Evolutionary conservation across 257 asterid genomes (phyloP).

Genomic region (Leptodermis oblonga): DNA sequence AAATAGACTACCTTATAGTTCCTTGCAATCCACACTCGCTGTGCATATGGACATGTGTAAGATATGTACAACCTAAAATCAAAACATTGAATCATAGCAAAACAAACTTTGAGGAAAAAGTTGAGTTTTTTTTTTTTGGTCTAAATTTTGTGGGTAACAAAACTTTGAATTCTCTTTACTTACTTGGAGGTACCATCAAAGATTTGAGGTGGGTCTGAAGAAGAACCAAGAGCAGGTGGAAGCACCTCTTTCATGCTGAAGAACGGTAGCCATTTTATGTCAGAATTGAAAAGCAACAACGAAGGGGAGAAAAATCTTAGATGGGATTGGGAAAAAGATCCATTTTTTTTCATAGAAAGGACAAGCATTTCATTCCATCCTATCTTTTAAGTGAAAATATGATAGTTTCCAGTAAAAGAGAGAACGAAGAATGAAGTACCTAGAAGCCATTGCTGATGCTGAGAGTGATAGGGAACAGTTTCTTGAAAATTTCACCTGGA

Average conservation of each 20-base stretch:
- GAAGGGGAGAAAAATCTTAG: not conserved
- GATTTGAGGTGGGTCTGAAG: slow-evolving; percentile 76
- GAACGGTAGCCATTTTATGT: not conserved
- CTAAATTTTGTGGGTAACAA: not conserved
- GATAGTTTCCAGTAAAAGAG: not conserved
- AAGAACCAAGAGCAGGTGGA: slow-evolving; percentile 75
- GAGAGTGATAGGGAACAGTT: slow-evolving; percentile 19
- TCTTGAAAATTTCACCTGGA: slow-evolving; percentile 10
- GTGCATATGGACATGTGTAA: slow-evolving; percentile 80
- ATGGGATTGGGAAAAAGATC: not conserved
- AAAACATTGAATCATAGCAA: slow-evolving; percentile 19
- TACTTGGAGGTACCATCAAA: slow-evolving; percentile 84
- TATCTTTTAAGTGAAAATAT: not conserved
- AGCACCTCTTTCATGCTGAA: slow-evolving; percentile 45
- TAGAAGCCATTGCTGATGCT: slow-evolving; percentile 34
- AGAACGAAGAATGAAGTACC: slow-evolving; percentile 28
- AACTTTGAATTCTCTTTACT: slow-evolving; percentile 15
- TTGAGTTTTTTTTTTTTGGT: not conserved
- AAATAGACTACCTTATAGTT: slow-evolving; percentile 65
- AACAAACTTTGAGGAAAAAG: not conserved
- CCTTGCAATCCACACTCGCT: slow-evolving; percentile 78
- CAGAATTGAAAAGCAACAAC: slow-evolving; percentile 5
- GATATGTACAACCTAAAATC: slow-evolving; percentile 74
- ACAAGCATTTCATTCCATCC: not conserved
- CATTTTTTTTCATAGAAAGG: not conserved